Percentiles rank a stretch among this genome's conserved stretches.
Conservation (phyloP, 1,284 basidiomycete species). For the Cutaneotrichosporon sp. region DNA sequence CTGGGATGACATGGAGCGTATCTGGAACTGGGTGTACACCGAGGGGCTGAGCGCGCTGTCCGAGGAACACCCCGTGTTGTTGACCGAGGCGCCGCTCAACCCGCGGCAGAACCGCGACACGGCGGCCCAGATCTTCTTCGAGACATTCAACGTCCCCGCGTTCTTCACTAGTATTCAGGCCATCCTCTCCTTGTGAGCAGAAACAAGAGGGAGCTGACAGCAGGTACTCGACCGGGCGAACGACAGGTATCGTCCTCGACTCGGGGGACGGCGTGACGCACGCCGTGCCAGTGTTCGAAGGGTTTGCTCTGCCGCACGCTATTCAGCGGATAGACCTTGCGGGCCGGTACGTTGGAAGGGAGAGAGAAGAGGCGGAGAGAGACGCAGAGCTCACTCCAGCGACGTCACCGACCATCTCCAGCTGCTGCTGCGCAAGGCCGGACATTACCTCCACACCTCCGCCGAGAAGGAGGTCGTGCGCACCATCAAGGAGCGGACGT, state of each 20-base stretch:
- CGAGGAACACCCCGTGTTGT: slow-evolving; percentile 96
- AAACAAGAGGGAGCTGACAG: not conserved
- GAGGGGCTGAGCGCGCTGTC: slow-evolving; percentile 91
- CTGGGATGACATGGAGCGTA: slow-evolving; percentile 98
- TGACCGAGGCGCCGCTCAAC: slow-evolving; percentile 94
- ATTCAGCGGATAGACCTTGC: slow-evolving; percentile 95
- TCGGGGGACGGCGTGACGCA: slow-evolving; percentile 99
- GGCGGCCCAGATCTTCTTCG: slow-evolving; percentile 97
- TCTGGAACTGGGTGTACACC: slow-evolving; percentile 96
- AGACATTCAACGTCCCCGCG: slow-evolving; percentile 98
- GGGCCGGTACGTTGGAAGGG: slow-evolving; percentile 65
- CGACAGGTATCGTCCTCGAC: slow-evolving; percentile 97
- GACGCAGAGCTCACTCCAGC: slow-evolving; percentile 58
- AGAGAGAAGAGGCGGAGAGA: too few relatives aligned
- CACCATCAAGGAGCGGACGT: slow-evolving; percentile 97
- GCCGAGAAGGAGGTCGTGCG: slow-evolving; percentile 97
- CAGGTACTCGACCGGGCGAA: slow-evolving; percentile 98
- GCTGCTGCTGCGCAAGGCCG: slow-evolving; percentile 87
- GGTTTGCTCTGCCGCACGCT: slow-evolving; percentile 98
- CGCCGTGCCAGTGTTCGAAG: slow-evolving; percentile 98
- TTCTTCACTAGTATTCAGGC: slow-evolving; percentile 97
- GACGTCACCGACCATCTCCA: slow-evolving; percentile 98
- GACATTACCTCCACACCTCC: slow-evolving; percentile 93
- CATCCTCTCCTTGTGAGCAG: slow-evolving; percentile 79
- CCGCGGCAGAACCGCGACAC: slow-evolving; percentile 91